These are phyloP conservation scores for Paraconiothyrium sp. DNA, from an alignment of 2,329 filamentous ascomycete species.

Conservation along the genomic window DNA sequence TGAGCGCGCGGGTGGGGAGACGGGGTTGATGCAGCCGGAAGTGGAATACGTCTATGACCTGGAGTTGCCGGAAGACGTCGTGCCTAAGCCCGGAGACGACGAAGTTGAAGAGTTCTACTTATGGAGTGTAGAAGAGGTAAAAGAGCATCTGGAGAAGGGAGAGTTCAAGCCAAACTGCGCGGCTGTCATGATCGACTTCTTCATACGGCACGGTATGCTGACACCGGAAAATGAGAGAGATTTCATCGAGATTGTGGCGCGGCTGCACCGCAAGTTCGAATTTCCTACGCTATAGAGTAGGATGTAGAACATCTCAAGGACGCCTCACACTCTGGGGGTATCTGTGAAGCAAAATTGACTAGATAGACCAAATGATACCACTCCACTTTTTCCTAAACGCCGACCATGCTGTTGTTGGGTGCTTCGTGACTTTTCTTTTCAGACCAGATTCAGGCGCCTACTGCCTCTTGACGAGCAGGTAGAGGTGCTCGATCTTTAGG, in stretches of 20 bases:
- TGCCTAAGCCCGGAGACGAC: conserved; percentile 81
- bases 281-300: conserved; percentile 66
- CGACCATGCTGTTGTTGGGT: conserved; percentile 37
- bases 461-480: conserved; percentile 92
- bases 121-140: conserved; percentile 79
- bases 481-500: conserved; percentile 90
- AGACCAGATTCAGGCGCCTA: background rate
- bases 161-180: conserved; percentile 95
- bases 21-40: conserved; percentile 85
- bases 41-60: conserved; percentile 92
- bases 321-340: conserved; percentile 39
- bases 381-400: conserved; percentile 39
- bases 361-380: conserved; percentile 38
- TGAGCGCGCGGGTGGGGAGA: conserved; percentile 79
- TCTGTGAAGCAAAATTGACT: conserved; percentile 40
- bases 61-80: conserved; percentile 73
- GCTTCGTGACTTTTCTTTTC: conserved; percentile 1
- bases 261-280: conserved; percentile 80
- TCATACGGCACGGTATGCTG: conserved; percentile 83
- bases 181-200: conserved; percentile 85
- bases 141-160: conserved; percentile 72
- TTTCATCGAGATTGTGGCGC: conserved; percentile 76
- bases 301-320: conserved; percentile 23
- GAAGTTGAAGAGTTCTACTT: conserved; percentile 89
- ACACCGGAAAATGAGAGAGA: conserved; percentile 81